A percentile compares a stretch with the other conserved stretches of the same genome.
Evolutionary conservation across 345 rosid genomes (phyloP).

Genomic region (Capsella bursapastoris): DNA sequence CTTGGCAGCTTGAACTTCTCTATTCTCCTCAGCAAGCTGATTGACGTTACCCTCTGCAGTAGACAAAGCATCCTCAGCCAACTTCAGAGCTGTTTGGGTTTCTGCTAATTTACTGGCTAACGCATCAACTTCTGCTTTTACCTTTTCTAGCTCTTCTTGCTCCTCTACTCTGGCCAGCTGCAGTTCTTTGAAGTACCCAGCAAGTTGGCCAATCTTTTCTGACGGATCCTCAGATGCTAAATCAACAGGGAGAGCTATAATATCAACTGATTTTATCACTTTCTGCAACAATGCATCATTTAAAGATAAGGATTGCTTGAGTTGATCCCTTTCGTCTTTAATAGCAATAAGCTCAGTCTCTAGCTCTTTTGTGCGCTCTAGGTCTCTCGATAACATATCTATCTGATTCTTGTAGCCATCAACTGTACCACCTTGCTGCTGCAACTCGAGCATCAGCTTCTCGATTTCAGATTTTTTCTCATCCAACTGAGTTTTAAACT

Average conservation of each 20-base stretch:
- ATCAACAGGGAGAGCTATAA: slow-evolving; percentile 55
- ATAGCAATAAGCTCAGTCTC: slow-evolving; percentile 63
- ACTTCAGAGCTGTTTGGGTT: slow-evolving; percentile 50
- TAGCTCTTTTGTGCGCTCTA: slow-evolving; percentile 59
- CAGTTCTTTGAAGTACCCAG: slow-evolving; percentile 58
- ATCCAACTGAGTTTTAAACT: slow-evolving; percentile 63
- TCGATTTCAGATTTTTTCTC: slow-evolving; percentile 70
- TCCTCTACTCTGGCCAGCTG: slow-evolving; percentile 54
- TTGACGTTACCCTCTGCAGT: slow-evolving; percentile 54
- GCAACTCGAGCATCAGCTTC: slow-evolving; percentile 64
- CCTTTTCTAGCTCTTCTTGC: slow-evolving; percentile 59
- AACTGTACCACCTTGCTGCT: slow-evolving; percentile 57
- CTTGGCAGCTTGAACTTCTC: slow-evolving; percentile 55
- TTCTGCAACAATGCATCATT: slow-evolving; percentile 60
- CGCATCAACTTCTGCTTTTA: slow-evolving; percentile 53
- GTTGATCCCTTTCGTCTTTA: slow-evolving; percentile 60
- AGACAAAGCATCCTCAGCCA: slow-evolving; percentile 61
- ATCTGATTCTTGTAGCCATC: slow-evolving; percentile 62
- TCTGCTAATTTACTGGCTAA: slow-evolving; percentile 59
- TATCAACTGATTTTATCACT: slow-evolving; percentile 58
- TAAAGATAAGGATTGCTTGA: slow-evolving; percentile 62
- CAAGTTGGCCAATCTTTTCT: slow-evolving; percentile 69
- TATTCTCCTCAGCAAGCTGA: slow-evolving; percentile 60
- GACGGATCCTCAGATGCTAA: slow-evolving; percentile 56
- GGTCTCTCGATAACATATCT: slow-evolving; percentile 53